These are phyloP conservation scores for Seiridium cupressi DNA, from an alignment of 2,329 filamentous ascomycete species.

Conservation along the genomic window DNA sequence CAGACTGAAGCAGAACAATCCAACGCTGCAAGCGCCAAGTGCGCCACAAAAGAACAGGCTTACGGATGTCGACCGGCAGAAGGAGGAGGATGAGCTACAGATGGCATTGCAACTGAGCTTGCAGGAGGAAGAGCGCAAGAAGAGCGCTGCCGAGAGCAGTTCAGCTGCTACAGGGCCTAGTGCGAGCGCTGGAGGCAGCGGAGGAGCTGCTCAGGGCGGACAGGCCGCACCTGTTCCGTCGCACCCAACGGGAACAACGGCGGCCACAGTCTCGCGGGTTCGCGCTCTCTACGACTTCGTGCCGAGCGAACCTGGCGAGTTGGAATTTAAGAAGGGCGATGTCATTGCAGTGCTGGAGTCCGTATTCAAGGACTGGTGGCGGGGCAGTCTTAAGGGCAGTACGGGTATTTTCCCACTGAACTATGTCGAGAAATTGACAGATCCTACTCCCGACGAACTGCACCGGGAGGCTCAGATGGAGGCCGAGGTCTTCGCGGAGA, in stretches of 20 bases:
- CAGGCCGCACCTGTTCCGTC: conserved; percentile 49
- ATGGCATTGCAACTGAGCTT: conserved; percentile 92
- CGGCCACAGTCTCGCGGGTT: conserved; percentile 92
- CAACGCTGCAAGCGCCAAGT: conserved; percentile 84
- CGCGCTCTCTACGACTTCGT: conserved; percentile 92
- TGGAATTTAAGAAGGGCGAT: conserved; percentile 95
- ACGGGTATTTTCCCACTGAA: conserved; percentile 98
- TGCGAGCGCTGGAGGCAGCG: conserved; percentile 22
- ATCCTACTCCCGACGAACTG: conserved; percentile 90
- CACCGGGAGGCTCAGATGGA: conserved; percentile 97
- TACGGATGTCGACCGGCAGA: conserved; percentile 84
- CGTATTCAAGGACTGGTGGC: conserved; percentile 99
- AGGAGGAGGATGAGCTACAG: conserved; percentile 95
- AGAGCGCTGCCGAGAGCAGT: conserved; percentile 38
- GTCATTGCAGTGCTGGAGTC: conserved; percentile 96
- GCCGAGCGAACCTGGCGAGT: conserved; percentile 88
- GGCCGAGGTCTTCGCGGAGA: conserved; percentile 63
- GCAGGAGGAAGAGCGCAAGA: conserved; percentile 75
- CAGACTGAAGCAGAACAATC: conserved; percentile 80
- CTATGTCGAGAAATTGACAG: conserved; percentile 95
- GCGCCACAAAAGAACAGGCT: conserved; percentile 92
- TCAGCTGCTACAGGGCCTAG: conserved; percentile 32
- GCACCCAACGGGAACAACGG: conserved; percentile 81
- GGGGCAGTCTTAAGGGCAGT: conserved; percentile 88
- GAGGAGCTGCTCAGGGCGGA: conserved; percentile 27